A percentile compares a stretch with the other conserved stretches of the same genome.
phyloP scores from a whole-genome alignment of 1,284 basidiomycete species.

The Ceraceosorus guamensis region DNA sequence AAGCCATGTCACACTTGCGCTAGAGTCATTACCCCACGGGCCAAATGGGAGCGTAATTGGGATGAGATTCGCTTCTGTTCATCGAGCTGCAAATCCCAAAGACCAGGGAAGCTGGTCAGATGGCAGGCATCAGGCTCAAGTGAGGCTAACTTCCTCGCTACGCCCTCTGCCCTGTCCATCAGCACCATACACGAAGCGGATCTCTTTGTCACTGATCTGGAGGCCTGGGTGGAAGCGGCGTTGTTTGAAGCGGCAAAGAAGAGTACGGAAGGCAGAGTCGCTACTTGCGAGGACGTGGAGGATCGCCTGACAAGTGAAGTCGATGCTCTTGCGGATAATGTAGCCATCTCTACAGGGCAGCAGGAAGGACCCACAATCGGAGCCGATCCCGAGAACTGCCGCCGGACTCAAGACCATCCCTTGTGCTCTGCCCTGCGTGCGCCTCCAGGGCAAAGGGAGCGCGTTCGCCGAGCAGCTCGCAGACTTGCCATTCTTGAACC shows the following conservation, averaged over 20 bases:
- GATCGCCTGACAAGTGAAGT: background rate
- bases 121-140: constrained; percentile 8
- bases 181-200: background rate
- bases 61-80: constrained; percentile 26
- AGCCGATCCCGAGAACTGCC: too few species aligned
- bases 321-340: too few species aligned
- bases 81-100: constrained; percentile 13
- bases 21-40: constrained; percentile 30
- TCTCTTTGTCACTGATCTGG: background rate
- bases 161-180: background rate
- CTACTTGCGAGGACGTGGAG: background rate
- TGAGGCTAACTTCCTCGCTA: constrained; percentile 14
- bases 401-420: background rate
- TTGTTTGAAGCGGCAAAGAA: background rate
- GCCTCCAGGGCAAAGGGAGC: constrained; percentile 18
- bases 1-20: constrained; percentile 33
- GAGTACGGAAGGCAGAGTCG: background rate
- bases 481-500: constrained; percentile 21
- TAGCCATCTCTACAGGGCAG: background rate
- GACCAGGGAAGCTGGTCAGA: background rate
- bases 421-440: constrained; percentile 18
- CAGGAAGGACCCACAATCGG: too few species aligned
- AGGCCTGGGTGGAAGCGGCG: background rate
- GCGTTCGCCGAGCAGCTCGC: constrained; percentile 19
- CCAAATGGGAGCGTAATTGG: constrained; percentile 34